Evolutionary conservation across 495 filamentous ascomycete species (phyloP).

Genomic region (Cercophora sp.): DNA sequence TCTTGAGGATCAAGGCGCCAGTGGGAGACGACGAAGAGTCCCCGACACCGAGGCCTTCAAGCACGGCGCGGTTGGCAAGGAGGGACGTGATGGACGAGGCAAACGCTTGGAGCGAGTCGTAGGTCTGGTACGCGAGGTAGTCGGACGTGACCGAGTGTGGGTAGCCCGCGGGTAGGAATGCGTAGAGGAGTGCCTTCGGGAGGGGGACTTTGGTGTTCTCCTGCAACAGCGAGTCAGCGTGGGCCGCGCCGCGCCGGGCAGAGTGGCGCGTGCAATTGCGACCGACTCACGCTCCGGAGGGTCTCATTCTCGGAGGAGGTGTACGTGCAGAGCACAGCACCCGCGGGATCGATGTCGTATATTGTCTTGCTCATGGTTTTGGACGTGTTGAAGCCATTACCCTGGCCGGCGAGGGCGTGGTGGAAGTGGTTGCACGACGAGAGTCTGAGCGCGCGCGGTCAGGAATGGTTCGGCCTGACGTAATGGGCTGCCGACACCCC

Average conservation of each 20-base stretch:
- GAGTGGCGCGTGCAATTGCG: too few relatives aligned
- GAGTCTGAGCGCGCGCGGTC: background rate
- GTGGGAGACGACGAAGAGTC: slow-evolving; percentile 82
- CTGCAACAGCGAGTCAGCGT: slow-evolving; percentile 11
- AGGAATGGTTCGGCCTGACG: background rate
- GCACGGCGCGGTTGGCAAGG: slow-evolving; percentile 80
- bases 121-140: slow-evolving; percentile 69
- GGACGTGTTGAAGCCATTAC: too few relatives aligned
- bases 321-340: slow-evolving; percentile 34
- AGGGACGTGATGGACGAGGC: slow-evolving; percentile 88
- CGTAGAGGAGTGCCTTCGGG: slow-evolving; percentile 48
- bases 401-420: too few relatives aligned
- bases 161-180: slow-evolving; percentile 92
- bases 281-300: slow-evolving; percentile 2
- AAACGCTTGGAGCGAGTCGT: slow-evolving; percentile 92
- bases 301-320: slow-evolving; percentile 22
- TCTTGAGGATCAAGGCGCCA: slow-evolving; percentile 77
- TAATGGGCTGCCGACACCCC: background rate
- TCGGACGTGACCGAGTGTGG: slow-evolving; percentile 87
- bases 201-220: slow-evolving; percentile 28
- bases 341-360: slow-evolving; percentile 38
- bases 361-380: slow-evolving; percentile 29
- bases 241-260: too few relatives aligned
- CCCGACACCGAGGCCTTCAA: slow-evolving; percentile 91
- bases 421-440: too few relatives aligned